These are phyloP conservation scores for Penicillium sp. DNA, from an alignment of 2,329 filamentous ascomycete species.

Conservation along the genomic window DNA sequence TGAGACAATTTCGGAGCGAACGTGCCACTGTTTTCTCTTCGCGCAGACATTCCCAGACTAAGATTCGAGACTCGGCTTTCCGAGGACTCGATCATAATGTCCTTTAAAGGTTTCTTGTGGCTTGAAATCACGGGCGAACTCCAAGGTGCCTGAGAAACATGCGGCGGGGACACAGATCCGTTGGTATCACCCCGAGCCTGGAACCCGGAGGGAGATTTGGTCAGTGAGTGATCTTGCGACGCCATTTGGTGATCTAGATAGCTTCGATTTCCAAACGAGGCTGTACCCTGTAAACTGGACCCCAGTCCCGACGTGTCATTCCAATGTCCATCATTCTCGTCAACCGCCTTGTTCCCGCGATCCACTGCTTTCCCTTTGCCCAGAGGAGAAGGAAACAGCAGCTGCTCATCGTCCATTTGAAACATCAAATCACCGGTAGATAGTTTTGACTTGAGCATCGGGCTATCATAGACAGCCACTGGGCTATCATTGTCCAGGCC, in stretches of 20 bases:
- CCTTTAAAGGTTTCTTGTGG: slow-evolving; percentile 72
- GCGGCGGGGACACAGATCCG: slow-evolving; percentile 31
- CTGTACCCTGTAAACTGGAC: slow-evolving; percentile 32
- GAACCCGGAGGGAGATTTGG: slow-evolving; percentile 32
- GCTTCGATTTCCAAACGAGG: slow-evolving; percentile 32
- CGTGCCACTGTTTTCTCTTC: slow-evolving; percentile 47
- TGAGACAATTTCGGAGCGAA: slow-evolving; percentile 75
- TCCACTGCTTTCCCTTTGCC: slow-evolving; percentile 37
- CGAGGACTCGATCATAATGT: slow-evolving; percentile 73
- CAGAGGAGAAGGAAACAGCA: slow-evolving; percentile 30
- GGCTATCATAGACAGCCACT: slow-evolving; percentile 62
- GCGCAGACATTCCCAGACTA: slow-evolving; percentile 56
- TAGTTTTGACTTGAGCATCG: slow-evolving; percentile 69
- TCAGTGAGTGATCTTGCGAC: slow-evolving; percentile 25
- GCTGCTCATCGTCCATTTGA: slow-evolving; percentile 83
- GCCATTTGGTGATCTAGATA: slow-evolving; percentile 38
- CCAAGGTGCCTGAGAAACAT: slow-evolving; percentile 56
- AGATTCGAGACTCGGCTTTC: slow-evolving; percentile 57
- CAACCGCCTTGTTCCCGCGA: slow-evolving; percentile 26
- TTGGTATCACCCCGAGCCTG: slow-evolving; percentile 31
- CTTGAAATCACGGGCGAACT: slow-evolving; percentile 58
- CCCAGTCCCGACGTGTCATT: slow-evolving; percentile 33
- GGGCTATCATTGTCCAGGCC: slow-evolving; percentile 45
- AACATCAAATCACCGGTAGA: slow-evolving; percentile 84
- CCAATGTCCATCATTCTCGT: slow-evolving; percentile 27